Percentiles rank a stretch among this genome's conserved stretches.
These are phyloP conservation scores for Mycena galericulata DNA, from an alignment of 768 basidiomycete species.

Conservation along the genomic window DNA sequence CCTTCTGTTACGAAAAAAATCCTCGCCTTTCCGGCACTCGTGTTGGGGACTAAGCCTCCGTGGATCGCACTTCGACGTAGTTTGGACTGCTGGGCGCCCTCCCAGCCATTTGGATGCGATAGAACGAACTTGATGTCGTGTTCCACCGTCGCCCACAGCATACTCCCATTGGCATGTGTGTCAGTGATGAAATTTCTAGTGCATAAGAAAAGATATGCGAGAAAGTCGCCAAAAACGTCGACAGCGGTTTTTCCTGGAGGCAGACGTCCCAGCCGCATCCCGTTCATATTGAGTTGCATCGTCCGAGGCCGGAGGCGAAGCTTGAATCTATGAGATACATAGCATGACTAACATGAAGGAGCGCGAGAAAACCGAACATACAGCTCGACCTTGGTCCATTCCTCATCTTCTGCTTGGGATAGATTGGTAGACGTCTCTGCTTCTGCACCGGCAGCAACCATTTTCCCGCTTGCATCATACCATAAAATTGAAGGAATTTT, in stretches of 20 bases:
- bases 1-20: constrained; percentile 88
- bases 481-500: constrained; percentile 85
- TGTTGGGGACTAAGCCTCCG: constrained; percentile 80
- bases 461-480: constrained; percentile 65
- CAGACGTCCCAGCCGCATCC: constrained; percentile 78
- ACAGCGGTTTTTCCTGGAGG: constrained; percentile 77
- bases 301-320: constrained; percentile 80
- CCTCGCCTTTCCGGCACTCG: constrained; percentile 75
- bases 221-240: constrained; percentile 84
- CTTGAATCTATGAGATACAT: constrained; percentile 70
- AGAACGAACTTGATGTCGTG: constrained; percentile 78
- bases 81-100: constrained; percentile 63
- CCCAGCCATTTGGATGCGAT: constrained; percentile 88
- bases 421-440: constrained; percentile 70
- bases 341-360: not conserved
- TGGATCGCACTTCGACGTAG: constrained; percentile 82
- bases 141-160: constrained; percentile 79
- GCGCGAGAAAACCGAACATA: constrained; percentile 50
- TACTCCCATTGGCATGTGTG: constrained; percentile 82
- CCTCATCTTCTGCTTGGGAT: constrained; percentile 81
- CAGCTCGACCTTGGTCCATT: constrained; percentile 83
- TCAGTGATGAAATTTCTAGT: constrained; percentile 82
- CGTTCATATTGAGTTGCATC: constrained; percentile 88
- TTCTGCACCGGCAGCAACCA: constrained; percentile 83
- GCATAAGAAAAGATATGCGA: constrained; percentile 79